phyloP scores from a whole-genome alignment of 768 basidiomycete species.

The Suillus lakei region DNA sequence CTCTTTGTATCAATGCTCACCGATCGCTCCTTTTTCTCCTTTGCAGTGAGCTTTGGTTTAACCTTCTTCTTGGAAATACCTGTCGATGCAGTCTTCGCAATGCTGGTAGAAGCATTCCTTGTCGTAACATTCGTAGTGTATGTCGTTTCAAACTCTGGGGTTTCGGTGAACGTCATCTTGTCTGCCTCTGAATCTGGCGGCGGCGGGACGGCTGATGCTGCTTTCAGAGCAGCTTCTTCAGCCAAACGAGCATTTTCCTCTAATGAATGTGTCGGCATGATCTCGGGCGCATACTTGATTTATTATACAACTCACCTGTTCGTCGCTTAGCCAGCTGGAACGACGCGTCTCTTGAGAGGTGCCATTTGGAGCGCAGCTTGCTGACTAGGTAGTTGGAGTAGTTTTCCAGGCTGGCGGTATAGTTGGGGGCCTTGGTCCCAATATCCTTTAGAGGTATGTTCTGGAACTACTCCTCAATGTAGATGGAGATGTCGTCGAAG shows the following conservation, averaged over 20 bases:
- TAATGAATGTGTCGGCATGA: conserved; percentile 29
- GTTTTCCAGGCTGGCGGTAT: too few relatives aligned
- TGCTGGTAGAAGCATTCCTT: conserved; percentile 37
- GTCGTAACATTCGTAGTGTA: conserved; percentile 35
- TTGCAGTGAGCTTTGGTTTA: conserved; percentile 73
- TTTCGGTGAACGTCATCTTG: conserved; percentile 34
- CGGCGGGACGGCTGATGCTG: conserved; percentile 35
- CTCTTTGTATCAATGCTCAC: conserved; percentile 42
- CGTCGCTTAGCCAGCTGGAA: conserved; percentile 62
- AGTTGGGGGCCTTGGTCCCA: too few relatives aligned
- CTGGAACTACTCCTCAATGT: too few relatives aligned
- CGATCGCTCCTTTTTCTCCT: conserved; percentile 83
- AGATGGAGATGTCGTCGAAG: too few relatives aligned
- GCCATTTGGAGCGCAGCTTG: too few relatives aligned
- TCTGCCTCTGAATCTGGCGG: conserved; percentile 30
- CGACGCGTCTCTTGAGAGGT: conserved; percentile 60
- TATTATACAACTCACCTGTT: conserved; percentile 49
- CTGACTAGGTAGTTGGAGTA: too few relatives aligned
- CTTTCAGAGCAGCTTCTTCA: conserved; percentile 56
- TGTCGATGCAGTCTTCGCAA: conserved; percentile 44
- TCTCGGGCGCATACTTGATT: not conserved
- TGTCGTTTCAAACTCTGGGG: conserved; percentile 40
- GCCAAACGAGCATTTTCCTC: conserved; percentile 61
- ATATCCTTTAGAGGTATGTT: too few relatives aligned
- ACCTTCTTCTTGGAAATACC: conserved; percentile 54